Evolutionary conservation across 192 early-diverging fungal species (phyloP).

Genomic region (Mortierella hygrophila): DNA sequence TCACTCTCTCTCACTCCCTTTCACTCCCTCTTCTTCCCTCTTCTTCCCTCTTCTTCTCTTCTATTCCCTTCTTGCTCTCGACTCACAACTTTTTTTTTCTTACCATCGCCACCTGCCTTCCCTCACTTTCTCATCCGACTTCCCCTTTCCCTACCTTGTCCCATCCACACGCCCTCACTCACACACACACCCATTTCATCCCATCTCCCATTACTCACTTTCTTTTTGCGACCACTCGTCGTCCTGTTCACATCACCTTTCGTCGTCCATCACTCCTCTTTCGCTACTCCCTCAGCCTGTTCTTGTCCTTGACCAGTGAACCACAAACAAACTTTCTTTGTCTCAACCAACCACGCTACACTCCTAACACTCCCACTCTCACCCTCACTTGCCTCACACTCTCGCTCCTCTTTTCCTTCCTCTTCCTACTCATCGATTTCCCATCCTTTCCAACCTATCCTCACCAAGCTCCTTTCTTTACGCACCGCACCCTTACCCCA

Average conservation of each 20-base stretch:
- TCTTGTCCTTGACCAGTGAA: neutral
- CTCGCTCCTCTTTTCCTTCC: neutral
- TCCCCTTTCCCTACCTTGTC: neutral
- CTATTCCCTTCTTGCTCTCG: neutral
- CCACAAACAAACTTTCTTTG: constrained; percentile 7
- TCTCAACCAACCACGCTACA: constrained; percentile 15
- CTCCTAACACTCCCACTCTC: neutral
- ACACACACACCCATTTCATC: neutral
- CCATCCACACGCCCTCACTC: neutral
- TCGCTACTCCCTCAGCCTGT: too few species aligned
- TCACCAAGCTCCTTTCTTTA: neutral
- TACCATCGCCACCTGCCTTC: neutral
- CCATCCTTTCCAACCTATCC: neutral
- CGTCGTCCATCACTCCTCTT: neutral
- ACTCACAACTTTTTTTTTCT: neutral
- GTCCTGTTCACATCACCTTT: neutral
- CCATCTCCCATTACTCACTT: neutral
- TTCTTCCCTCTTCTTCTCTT: neutral
- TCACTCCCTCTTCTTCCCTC: neutral
- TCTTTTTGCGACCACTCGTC: neutral
- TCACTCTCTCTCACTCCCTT: neutral
- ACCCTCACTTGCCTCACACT: neutral
- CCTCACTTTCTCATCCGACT: neutral
- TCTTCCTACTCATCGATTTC: neutral
- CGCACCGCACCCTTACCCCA: too few species aligned